Percentiles rank a stretch among this genome's conserved stretches.
phyloP scores from a whole-genome alignment of 106 monocot genomes.

The Dendrobium chrysotoxum region DNA sequence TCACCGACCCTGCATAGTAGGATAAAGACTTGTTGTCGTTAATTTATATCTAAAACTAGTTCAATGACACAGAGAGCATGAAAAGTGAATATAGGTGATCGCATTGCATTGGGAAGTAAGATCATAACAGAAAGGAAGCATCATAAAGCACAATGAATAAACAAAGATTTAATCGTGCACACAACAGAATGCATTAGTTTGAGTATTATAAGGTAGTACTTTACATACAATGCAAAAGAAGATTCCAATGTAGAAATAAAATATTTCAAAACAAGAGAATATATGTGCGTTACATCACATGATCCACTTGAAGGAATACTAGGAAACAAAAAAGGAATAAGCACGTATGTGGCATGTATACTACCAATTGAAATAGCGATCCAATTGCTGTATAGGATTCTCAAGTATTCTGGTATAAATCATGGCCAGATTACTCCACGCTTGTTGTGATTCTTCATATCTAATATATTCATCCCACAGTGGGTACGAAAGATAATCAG shows the following conservation, averaged over 20 bases:
- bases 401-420: slow-evolving; percentile 93
- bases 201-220: background rate
- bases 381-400: slow-evolving; percentile 87
- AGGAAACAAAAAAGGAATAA: slow-evolving; percentile 2
- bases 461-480: slow-evolving; percentile 99
- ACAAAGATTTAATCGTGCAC: background rate
- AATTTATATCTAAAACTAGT: background rate
- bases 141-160: background rate
- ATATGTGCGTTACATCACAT: background rate
- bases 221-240: background rate
- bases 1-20: no score
- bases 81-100: background rate
- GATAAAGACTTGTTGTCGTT: no score
- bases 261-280: background rate
- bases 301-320: background rate
- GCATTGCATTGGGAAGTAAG: background rate
- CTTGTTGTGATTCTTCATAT: slow-evolving; percentile 89
- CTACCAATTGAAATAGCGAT: slow-evolving; percentile 93
- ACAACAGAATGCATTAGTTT: background rate
- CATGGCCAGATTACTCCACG: slow-evolving; percentile 73
- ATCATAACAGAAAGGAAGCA: background rate
- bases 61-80: slow-evolving; percentile 1
- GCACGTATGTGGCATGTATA: background rate
- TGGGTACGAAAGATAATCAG: slow-evolving; percentile 78
- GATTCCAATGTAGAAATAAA: background rate